Evolutionary conservation across 192 early-diverging fungal species (phyloP).

Genomic region (Gryganskiella cystojenkinii): DNA sequence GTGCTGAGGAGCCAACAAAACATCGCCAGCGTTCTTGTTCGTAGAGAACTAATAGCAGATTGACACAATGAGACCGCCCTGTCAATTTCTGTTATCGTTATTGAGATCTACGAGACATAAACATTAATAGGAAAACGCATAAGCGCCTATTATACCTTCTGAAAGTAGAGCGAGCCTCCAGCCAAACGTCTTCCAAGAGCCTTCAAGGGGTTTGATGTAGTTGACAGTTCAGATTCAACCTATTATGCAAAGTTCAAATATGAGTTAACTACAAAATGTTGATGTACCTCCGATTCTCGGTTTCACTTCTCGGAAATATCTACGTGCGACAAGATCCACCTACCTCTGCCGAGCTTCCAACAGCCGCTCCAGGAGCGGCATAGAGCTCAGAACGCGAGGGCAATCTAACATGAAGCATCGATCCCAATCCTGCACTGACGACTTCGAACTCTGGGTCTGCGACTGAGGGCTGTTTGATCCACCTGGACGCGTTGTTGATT

Average conservation of each 20-base stretch:
- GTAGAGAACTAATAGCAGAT: slow-evolving; percentile 63
- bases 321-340: no score
- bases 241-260: slow-evolving; percentile 2
- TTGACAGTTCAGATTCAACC: slow-evolving; percentile 45
- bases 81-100: background rate
- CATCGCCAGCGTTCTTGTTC: slow-evolving; percentile 63
- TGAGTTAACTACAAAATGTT: background rate
- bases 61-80: background rate
- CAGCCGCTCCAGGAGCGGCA: slow-evolving; percentile 61
- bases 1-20: slow-evolving; percentile 69
- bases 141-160: slow-evolving; percentile 35
- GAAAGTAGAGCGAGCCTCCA: slow-evolving; percentile 48
- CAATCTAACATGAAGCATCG: slow-evolving; percentile 56
- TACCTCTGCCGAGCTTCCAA: slow-evolving; percentile 63
- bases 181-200: slow-evolving; percentile 49
- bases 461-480: slow-evolving; percentile 53
- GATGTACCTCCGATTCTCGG: no score
- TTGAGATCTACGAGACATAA: no score
- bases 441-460: slow-evolving; percentile 65
- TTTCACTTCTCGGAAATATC: no score
- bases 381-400: slow-evolving; percentile 65
- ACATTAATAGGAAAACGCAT: no score
- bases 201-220: slow-evolving; percentile 43
- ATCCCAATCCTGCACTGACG: slow-evolving; percentile 60
- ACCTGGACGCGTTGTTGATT: slow-evolving; percentile 50